Evolutionary conservation across 495 filamentous ascomycete species (phyloP).

Genomic region (Astrothelium subdiscretum): DNA sequence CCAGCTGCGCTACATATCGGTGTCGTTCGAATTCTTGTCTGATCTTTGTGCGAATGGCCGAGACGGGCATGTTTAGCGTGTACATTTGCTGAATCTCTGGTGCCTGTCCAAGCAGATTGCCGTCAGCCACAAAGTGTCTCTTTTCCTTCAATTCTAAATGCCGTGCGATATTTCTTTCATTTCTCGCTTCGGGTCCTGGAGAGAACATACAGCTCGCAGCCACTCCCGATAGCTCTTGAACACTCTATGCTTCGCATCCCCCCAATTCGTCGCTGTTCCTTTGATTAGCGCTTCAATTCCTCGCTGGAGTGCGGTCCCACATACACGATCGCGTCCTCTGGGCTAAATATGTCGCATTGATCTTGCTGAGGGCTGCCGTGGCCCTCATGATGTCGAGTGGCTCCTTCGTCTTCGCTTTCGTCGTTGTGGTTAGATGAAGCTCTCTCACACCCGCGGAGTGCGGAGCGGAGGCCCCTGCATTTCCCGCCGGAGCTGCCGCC

Average conservation of each 20-base stretch:
- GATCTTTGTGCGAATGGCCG: conserved; percentile 82
- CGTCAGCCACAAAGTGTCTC: neutral
- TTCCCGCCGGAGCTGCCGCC: too few species aligned
- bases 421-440: neutral
- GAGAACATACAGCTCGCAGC: conserved; percentile 74
- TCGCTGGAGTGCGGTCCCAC: conserved; percentile 26
- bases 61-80: conserved; percentile 75
- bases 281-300: neutral
- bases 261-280: conserved; percentile 65
- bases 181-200: neutral
- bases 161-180: neutral
- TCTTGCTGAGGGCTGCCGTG: conserved; percentile 22
- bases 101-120: conserved; percentile 45
- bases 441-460: neutral
- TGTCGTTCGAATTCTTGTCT: conserved; percentile 96
- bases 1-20: conserved; percentile 80
- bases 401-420: neutral
- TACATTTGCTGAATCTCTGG: conserved; percentile 97
- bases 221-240: conserved; percentile 82
- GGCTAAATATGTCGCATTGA: conserved; percentile 89
- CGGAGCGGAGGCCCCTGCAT: neutral
- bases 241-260: conserved; percentile 71
- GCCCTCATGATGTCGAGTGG: neutral
- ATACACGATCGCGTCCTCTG: conserved; percentile 80
- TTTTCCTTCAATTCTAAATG: neutral